Percentiles rank a stretch among this genome's conserved stretches.
Conservation (phyloP, 108 stramenopile species). For the Nitzschia sp. region DNA sequence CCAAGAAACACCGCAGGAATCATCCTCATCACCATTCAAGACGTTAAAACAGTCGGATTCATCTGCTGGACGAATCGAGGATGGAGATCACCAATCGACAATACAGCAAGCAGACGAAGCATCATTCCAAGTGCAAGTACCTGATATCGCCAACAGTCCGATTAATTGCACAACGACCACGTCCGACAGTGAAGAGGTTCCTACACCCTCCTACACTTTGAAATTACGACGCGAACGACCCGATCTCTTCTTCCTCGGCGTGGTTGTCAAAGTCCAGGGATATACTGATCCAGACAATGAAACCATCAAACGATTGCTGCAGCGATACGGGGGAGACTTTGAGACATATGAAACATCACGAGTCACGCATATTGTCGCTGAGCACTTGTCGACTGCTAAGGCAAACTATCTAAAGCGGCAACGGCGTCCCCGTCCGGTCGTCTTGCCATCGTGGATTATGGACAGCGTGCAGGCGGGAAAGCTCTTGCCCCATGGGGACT, state of each 20-base stretch:
- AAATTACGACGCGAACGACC: slow-evolving; percentile 34
- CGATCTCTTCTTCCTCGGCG: slow-evolving; percentile 73
- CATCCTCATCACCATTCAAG: no score
- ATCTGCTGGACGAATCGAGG: not conserved
- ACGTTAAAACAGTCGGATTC: no score
- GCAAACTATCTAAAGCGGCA: slow-evolving; percentile 73
- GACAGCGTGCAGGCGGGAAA: slow-evolving; percentile 53
- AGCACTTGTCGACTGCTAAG: slow-evolving; percentile 74
- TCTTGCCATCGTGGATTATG: slow-evolving; percentile 70
- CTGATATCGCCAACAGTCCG: not conserved
- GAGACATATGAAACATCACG: slow-evolving; percentile 83
- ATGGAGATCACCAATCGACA: not conserved
- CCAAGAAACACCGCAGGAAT: not conserved
- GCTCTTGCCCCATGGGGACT: slow-evolving; percentile 67
- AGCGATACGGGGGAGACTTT: slow-evolving; percentile 75
- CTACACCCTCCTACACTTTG: slow-evolving; percentile 3
- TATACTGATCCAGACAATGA: slow-evolving; percentile 72
- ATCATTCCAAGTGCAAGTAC: not conserved
- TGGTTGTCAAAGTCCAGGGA: slow-evolving; percentile 77
- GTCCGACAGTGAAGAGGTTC: not conserved
- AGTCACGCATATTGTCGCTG: slow-evolving; percentile 82
- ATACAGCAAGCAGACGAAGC: not conserved
- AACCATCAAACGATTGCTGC: slow-evolving; percentile 69
- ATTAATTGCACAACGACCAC: not conserved
- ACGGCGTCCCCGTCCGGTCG: slow-evolving; percentile 60